Percentiles rank a stretch among this genome's conserved stretches.
Conservation (phyloP, 345 rosid species). For the Pugionium cornutum region DNA sequence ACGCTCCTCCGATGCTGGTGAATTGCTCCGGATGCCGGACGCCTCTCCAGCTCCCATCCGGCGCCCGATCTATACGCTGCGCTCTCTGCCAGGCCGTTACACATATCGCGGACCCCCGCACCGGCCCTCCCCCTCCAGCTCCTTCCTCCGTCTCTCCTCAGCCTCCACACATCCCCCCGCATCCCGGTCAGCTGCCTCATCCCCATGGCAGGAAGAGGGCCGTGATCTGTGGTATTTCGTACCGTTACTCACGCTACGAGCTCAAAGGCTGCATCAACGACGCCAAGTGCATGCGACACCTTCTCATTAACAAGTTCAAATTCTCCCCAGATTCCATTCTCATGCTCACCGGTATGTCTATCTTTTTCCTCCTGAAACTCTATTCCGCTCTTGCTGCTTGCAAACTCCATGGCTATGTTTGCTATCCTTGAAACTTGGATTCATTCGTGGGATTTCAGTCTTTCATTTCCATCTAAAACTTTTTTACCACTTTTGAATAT, state of each 20-base stretch:
- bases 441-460: neutral
- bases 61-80: constrained; percentile 82
- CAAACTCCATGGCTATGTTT: neutral
- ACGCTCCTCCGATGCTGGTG: constrained; percentile 57
- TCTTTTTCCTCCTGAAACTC: neutral
- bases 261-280: constrained; percentile 90
- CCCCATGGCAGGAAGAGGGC: constrained; percentile 77
- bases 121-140: constrained; percentile 46
- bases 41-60: constrained; percentile 75
- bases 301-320: constrained; percentile 70
- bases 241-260: constrained; percentile 71
- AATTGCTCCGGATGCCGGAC: constrained; percentile 76
- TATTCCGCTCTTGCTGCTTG: neutral
- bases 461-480: neutral
- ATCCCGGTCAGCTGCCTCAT: constrained; percentile 57
- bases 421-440: neutral
- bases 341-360: constrained; percentile 73
- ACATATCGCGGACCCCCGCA: constrained; percentile 68
- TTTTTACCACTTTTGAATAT: neutral
- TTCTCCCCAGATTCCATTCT: constrained; percentile 72
- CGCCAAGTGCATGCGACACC: constrained; percentile 87
- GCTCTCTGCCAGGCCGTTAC: constrained; percentile 72
- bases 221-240: constrained; percentile 84
- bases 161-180: constrained; percentile 56
- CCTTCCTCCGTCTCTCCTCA: constrained; percentile 34